Conservation (phyloP, 305 asterid species). For the Solanum hybrid region DNA sequence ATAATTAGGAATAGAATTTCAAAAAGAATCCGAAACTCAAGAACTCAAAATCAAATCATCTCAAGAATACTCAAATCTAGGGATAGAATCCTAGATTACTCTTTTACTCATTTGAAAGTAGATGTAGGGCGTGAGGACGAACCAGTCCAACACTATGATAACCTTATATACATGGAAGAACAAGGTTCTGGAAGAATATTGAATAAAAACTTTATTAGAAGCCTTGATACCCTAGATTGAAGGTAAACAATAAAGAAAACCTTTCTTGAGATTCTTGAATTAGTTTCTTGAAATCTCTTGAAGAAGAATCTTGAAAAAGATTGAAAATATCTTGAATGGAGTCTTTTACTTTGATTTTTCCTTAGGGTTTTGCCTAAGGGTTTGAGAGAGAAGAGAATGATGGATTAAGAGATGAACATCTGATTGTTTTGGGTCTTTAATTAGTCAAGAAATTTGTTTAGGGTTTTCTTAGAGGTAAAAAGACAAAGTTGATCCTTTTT, state of each 20-base stretch:
- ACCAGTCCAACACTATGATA: not conserved
- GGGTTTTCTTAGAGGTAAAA: not conserved
- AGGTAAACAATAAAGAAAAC: not conserved
- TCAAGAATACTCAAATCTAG: no score
- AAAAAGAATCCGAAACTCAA: no score
- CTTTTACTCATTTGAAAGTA: no score
- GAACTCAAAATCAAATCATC: no score
- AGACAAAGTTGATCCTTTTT: not conserved
- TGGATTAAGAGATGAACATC: not conserved
- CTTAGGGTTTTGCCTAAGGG: not conserved
- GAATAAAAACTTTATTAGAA: not conserved
- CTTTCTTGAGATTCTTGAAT: not conserved
- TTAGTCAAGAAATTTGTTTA: not conserved
- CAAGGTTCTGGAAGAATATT: not conserved
- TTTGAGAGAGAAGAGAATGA: not conserved
- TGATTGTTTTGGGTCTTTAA: not conserved
- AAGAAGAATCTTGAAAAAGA: not conserved
- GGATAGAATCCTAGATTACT: no score
- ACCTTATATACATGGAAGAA: no score
- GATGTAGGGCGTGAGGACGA: not conserved
- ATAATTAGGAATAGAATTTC: no score
- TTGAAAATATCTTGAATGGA: not conserved
- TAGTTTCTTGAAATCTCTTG: not conserved
- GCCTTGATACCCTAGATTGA: not conserved
- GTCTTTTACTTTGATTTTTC: not conserved